Percentiles rank a stretch among this genome's conserved stretches.
phyloP scores from a whole-genome alignment of 495 filamentous ascomycete species.

The Astrothelium macrocarpum region DNA sequence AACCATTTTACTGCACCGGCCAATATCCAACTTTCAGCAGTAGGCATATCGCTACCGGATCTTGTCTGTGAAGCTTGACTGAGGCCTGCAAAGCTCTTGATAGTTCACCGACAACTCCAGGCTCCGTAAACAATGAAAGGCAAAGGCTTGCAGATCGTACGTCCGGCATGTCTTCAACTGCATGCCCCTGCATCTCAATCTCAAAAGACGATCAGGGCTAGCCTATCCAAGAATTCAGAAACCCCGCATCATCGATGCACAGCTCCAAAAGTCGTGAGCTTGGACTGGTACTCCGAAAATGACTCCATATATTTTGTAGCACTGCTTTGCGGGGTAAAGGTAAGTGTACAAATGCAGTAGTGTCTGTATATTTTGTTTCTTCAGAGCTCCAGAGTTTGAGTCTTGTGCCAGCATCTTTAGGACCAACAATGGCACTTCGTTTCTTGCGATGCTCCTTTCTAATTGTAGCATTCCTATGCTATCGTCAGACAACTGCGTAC shows the following conservation, averaged over 20 bases:
- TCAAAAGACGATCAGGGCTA: slow-evolving; percentile 4
- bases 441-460: not conserved
- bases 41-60: too few relatives aligned
- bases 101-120: too few relatives aligned
- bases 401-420: not conserved
- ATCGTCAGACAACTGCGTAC: not conserved
- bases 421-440: not conserved
- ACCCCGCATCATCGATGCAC: not conserved
- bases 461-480: not conserved
- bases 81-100: too few relatives aligned
- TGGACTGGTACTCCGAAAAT: not conserved
- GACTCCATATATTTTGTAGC: not conserved
- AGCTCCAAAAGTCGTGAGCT: not conserved
- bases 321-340: slow-evolving; percentile 4
- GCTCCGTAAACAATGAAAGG: too few relatives aligned
- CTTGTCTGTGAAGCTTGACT: too few relatives aligned
- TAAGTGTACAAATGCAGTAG: not conserved
- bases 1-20: too few relatives aligned
- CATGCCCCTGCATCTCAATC: not conserved
- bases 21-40: too few relatives aligned
- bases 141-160: not conserved
- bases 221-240: not conserved
- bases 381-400: not conserved
- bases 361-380: not conserved
- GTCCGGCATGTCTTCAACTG: not conserved